These are phyloP conservation scores for Fusarium euwallaceae DNA, from an alignment of 2,329 filamentous ascomycete genomes.

Conservation along the genomic window DNA sequence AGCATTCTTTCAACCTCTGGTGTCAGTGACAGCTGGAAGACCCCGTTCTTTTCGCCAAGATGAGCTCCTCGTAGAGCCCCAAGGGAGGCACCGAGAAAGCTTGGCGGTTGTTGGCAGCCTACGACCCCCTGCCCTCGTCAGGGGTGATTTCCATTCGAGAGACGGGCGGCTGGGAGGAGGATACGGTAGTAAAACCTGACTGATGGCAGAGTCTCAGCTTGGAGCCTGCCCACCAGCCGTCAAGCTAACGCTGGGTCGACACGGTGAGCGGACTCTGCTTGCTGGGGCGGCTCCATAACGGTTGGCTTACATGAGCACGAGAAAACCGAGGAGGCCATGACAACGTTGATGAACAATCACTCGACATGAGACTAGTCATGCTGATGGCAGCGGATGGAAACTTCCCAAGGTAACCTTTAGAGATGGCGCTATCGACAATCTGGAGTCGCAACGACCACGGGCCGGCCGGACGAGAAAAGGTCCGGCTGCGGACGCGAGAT, in stretches of 20 bases:
- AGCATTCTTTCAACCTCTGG: conserved; percentile 2
- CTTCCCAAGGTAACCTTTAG: conserved; percentile 10
- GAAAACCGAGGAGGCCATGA: conserved; percentile 10
- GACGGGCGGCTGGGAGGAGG: conserved; percentile 12
- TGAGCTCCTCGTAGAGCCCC: not conserved
- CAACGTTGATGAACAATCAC: conserved; percentile 11
- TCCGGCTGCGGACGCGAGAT: conserved; percentile 21
- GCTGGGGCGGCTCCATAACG: not conserved
- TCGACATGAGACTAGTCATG: conserved; percentile 17
- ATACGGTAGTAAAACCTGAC: conserved; percentile 2
- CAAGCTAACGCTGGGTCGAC: conserved; percentile 35
- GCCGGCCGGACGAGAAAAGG: conserved; percentile 18
- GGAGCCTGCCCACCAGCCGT: conserved; percentile 21
- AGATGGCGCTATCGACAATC: conserved; percentile 24
- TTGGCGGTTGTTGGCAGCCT: conserved; percentile 19
- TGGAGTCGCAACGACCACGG: conserved; percentile 29
- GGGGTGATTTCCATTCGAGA: conserved; percentile 21
- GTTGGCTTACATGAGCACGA: conserved; percentile 32
- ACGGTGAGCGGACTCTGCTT: conserved; percentile 19
- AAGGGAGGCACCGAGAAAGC: conserved; percentile 6
- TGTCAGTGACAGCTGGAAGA: not conserved
- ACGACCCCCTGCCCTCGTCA: conserved; percentile 25
- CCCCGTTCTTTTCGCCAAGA: conserved; percentile 5
- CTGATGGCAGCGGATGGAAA: conserved; percentile 18
- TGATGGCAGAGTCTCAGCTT: conserved; percentile 28